Evolutionary conservation across 2,329 filamentous ascomycete genomes (phyloP), one percentile per base, ranked within the genome.

Genomic region (Lasiodiplodia hormozganensis): DNA sequence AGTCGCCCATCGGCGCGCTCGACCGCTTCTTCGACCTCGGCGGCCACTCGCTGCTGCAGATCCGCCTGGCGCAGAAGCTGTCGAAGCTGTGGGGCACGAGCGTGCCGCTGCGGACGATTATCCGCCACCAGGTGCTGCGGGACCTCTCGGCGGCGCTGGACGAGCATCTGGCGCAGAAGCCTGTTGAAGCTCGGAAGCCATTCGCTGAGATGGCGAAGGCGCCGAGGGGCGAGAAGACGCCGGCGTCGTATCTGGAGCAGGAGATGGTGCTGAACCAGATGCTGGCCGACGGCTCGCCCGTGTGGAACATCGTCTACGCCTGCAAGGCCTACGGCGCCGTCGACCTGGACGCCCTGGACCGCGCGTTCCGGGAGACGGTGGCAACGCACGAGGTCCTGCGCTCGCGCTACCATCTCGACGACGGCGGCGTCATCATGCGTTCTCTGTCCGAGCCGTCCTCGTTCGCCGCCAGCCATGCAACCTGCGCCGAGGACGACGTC

Each of bases 31-130:
- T 69, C 65, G 68, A 47, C 11, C 38, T 69, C 43, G 68, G 68
- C 5, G 68, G 68, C 11, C 66, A 69, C 21, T 69, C 68, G 6
- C 49, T 69, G 38, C 68, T 67, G 12, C 68, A 69, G 52, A 68
- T 69, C 36, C 52, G 51, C 28, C 56, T 65, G 4, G 68, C 68
- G 31, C 68, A 68, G 52, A 62, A 65, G 54, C 62, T 68, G 34
- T 68, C 68, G 18, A 34, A 34, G 51, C 49, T 53, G 10, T 58
- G 67, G 66, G 31, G 12, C 16, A 28, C 56, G 12, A 16, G 18
- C n/a, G 57, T 69, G 49, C 58, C 68, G 21, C 40, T 69, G 40
- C 52, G 34, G 49, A 69, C 38, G 7, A 52, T 69, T 57, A 65
- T 69, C 43, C 49, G 58, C 2, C 60, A 68, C 21, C 66, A 56